Conservation (phyloP, 1,284 basidiomycete species). For the Ganoderma lucidum region DNA sequence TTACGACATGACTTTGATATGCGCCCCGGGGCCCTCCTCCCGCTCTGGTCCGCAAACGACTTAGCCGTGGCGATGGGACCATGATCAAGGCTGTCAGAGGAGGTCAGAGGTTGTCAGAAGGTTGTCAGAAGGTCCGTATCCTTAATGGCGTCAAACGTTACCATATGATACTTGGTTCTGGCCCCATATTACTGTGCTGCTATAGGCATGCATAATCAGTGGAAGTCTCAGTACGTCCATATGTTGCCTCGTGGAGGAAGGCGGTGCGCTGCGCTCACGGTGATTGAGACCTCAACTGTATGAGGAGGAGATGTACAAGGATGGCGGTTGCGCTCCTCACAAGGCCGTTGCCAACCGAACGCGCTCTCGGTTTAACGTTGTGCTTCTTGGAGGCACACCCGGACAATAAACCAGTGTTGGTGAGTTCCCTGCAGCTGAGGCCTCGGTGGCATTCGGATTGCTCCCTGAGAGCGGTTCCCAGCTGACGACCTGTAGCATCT, state of each 20-base stretch:
- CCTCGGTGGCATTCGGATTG: constrained; percentile 21
- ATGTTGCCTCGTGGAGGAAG: constrained; percentile 1
- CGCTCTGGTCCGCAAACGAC: not conserved
- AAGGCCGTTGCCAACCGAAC: constrained; percentile 10
- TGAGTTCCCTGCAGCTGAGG: constrained; percentile 13
- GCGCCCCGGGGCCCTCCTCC: not conserved
- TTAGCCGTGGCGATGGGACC: not conserved
- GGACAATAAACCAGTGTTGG: constrained; percentile 18
- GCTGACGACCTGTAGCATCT: constrained; percentile 1
- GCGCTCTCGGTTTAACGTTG: constrained; percentile 8
- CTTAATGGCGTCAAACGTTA: not conserved
- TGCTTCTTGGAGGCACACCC: constrained; percentile 19
- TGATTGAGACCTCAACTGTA: too few species aligned
- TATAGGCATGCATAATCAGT: not conserved
- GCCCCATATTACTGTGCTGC: not conserved
- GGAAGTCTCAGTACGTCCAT: not conserved
- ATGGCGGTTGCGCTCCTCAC: not conserved
- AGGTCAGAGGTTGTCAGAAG: too few species aligned
- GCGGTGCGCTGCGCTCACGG: not conserved
- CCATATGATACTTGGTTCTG: not conserved
- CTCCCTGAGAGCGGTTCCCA: not conserved
- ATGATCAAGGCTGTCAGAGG: not conserved
- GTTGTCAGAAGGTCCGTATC: not conserved
- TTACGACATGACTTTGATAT: not conserved
- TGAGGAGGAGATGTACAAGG: not conserved